phyloP scores from a whole-genome alignment of 2,329 filamentous ascomycete species.

The Cladosporium sphaerospermum region DNA sequence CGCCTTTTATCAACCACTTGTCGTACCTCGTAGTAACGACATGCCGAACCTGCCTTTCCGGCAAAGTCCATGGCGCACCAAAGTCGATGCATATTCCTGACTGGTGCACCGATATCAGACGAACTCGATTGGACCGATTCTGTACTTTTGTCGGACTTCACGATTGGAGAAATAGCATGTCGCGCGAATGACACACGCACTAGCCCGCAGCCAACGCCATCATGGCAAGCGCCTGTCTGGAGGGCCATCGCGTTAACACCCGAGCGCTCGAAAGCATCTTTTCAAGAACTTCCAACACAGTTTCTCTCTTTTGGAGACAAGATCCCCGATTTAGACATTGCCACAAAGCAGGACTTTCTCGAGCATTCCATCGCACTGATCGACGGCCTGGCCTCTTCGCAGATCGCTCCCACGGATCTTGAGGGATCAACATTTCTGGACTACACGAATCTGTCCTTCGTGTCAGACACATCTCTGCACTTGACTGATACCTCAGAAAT shows the following conservation, averaged over 20 bases:
- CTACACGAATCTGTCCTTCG: slow-evolving; percentile 24
- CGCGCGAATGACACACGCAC: slow-evolving; percentile 22
- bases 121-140: slow-evolving; percentile 50
- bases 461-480: slow-evolving; percentile 20
- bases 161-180: background rate
- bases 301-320: slow-evolving; percentile 25
- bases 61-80: background rate
- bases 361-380: slow-evolving; percentile 71
- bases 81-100: slow-evolving; percentile 41
- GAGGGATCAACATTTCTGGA: slow-evolving; percentile 34
- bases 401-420: slow-evolving; percentile 37
- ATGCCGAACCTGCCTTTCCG: no score
- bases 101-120: slow-evolving; percentile 54
- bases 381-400: slow-evolving; percentile 58
- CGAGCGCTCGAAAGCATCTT: background rate
- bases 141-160: slow-evolving; percentile 31
- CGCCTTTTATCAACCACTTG: no score
- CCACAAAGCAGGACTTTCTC: slow-evolving; percentile 55
- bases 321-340: slow-evolving; percentile 7
- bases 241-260: slow-evolving; percentile 16
- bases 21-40: no score
- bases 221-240: slow-evolving; percentile 22
- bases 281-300: slow-evolving; percentile 15
- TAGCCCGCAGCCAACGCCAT: slow-evolving; percentile 19
- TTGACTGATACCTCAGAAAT: slow-evolving; percentile 14